Percentiles rank a stretch among this genome's conserved stretches.
Evolutionary conservation across 768 basidiomycete species (phyloP).

Genomic region (Mycena leptocephala): DNA sequence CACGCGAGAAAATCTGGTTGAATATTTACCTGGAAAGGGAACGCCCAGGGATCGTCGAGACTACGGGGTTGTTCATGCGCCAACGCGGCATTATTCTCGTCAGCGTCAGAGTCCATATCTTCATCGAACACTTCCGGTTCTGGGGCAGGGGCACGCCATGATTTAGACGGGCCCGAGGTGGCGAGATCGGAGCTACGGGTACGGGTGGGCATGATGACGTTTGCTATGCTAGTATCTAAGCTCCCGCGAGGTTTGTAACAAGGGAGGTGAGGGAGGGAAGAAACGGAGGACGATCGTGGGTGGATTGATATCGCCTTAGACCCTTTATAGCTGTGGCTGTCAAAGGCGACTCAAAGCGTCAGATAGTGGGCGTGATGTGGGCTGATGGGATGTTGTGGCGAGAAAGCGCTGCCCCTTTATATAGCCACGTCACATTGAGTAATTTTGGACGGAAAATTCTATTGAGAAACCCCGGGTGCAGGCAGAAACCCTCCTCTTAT

Average conservation of each 20-base stretch:
- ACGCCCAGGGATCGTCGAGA: slow-evolving; percentile 68
- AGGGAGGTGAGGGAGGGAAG: background rate
- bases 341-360: slow-evolving; percentile 21
- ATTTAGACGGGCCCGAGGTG: slow-evolving; percentile 25
- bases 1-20: background rate
- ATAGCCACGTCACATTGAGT: slow-evolving; percentile 25
- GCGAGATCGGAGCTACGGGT: slow-evolving; percentile 18
- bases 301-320: slow-evolving; percentile 24
- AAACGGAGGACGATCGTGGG: slow-evolving; percentile 22
- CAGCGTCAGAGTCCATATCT: slow-evolving; percentile 23
- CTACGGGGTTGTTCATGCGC: slow-evolving; percentile 28
- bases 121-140: slow-evolving; percentile 23
- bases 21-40: slow-evolving; percentile 65
- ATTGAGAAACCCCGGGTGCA: no score
- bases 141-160: slow-evolving; percentile 5
- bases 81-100: slow-evolving; percentile 11
- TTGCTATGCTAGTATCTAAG: background rate
- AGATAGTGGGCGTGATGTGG: slow-evolving; percentile 25
- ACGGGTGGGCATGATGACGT: slow-evolving; percentile 34
- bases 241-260: background rate
- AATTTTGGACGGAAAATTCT: no score
- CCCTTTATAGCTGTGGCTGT: slow-evolving; percentile 36
- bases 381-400: slow-evolving; percentile 13
- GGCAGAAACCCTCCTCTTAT: no score
- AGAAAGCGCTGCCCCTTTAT: slow-evolving; percentile 15